Conservation (phyloP, 1,284 basidiomycete genomes). For the Ganoderma sp. region DNA sequence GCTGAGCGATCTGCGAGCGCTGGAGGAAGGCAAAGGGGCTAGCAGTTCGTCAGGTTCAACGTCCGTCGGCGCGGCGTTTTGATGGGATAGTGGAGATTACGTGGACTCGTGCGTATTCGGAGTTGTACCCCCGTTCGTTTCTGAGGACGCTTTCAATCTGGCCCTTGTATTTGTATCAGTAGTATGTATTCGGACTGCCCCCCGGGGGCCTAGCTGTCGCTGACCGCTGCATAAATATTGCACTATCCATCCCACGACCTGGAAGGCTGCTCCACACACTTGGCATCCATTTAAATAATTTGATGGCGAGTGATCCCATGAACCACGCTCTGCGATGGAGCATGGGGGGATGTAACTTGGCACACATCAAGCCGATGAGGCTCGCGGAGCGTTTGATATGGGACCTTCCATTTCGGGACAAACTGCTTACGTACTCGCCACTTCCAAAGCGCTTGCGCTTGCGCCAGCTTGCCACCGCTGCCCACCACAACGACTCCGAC, state of each 20-base stretch:
- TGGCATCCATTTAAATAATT: too few relatives aligned
- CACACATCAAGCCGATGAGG: too few relatives aligned
- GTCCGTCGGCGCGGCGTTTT: neutral
- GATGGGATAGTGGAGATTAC: neutral
- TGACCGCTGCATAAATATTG: too few relatives aligned
- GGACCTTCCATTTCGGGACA: neutral
- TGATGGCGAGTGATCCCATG: too few relatives aligned
- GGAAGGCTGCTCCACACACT: too few relatives aligned
- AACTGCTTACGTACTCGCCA: neutral
- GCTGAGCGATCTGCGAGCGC: neutral
- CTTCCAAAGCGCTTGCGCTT: too few relatives aligned
- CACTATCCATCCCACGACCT: too few relatives aligned
- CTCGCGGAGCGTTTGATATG: neutral
- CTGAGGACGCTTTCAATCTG: neutral
- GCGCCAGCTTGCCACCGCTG: constrained; percentile 26
- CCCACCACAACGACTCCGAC: constrained; percentile 17
- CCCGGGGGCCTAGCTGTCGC: too few relatives aligned
- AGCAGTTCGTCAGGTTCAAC: neutral
- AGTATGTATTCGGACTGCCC: too few relatives aligned
- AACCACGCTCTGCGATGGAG: too few relatives aligned
- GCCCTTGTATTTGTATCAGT: too few relatives aligned
- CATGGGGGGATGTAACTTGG: too few relatives aligned
- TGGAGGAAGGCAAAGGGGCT: neutral
- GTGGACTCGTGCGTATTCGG: neutral
- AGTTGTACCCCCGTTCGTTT: neutral